phyloP scores from a whole-genome alignment of 352 stramenopile species.

The Phytophthora megakarya region DNA sequence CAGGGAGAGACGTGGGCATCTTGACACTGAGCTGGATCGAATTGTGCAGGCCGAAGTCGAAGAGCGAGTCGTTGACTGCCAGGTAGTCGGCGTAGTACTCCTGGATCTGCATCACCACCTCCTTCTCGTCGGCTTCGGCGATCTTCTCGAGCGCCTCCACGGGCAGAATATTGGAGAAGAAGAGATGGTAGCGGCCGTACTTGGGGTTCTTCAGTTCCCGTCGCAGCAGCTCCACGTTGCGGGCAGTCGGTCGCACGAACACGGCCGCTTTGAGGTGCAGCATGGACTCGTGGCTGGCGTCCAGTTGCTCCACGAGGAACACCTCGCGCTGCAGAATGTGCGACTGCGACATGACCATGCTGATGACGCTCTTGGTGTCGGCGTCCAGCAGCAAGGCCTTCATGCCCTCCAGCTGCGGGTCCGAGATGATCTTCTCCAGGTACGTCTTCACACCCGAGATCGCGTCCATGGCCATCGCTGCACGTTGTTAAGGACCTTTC shows the following conservation, averaged over 20 bases:
- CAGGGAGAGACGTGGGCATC: conserved; percentile 31
- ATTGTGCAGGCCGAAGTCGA: conserved; percentile 94
- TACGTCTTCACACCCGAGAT: conserved; percentile 76
- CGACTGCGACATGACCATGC: conserved; percentile 95
- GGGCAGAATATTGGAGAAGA: conserved; percentile 97
- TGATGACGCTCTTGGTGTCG: conserved; percentile 95
- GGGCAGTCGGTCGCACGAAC: conserved; percentile 93
- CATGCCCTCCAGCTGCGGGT: conserved; percentile 92
- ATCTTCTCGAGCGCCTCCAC: conserved; percentile 95
- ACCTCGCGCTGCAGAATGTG: conserved; percentile 96
- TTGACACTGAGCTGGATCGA: conserved; percentile 60
- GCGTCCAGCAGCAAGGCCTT: conserved; percentile 97
- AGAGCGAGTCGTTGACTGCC: conserved; percentile 97
- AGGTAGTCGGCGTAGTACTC: conserved; percentile 99
- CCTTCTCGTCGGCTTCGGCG: conserved; percentile 94
- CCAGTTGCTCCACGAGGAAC: conserved; percentile 95
- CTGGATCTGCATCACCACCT: conserved; percentile 95
- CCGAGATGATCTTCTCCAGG: conserved; percentile 83
- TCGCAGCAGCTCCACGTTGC: conserved; percentile 92
- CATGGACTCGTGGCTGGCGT: conserved; percentile 86
- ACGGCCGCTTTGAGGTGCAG: conserved; percentile 95
- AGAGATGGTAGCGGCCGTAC: conserved; percentile 99
- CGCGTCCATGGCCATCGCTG: conserved; percentile 70
- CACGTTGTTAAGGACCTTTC: conserved; percentile 19
- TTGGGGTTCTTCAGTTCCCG: conserved; percentile 94